These are phyloP conservation scores for Candida insectorum DNA, from an alignment of 805 yeast genomes.

Conservation along the genomic window DNA sequence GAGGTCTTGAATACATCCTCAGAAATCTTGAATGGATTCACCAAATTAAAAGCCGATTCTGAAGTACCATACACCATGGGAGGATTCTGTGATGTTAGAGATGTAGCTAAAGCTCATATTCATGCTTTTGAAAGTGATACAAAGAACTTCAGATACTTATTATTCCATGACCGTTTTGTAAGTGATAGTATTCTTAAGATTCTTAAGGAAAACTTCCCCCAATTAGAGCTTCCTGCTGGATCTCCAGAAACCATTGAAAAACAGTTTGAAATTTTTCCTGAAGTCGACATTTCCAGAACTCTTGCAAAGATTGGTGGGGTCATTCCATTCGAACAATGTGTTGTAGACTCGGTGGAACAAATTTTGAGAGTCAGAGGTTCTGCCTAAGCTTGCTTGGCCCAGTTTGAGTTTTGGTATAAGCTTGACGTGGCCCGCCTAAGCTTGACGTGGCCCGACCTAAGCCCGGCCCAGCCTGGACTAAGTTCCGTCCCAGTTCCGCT, in stretches of 20 bases:
- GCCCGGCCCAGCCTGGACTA: no score
- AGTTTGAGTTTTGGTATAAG: no score
- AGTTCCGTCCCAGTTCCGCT: no score
- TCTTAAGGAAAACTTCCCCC: slow-evolving; percentile 21
- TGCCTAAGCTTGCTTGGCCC: no score
- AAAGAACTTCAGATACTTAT: slow-evolving; percentile 18
- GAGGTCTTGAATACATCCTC: slow-evolving; percentile 29
- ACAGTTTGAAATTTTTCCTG: no score
- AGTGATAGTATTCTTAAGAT: slow-evolving; percentile 5
- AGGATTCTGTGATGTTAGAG: slow-evolving; percentile 13
- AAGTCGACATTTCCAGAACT: slow-evolving; percentile 1
- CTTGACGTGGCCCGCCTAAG: no score
- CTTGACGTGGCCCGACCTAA: no score
- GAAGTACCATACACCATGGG: no score
- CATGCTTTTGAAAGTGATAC: slow-evolving; percentile 42
- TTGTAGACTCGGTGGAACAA: slow-evolving; percentile 42
- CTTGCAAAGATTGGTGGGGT: slow-evolving; percentile 12
- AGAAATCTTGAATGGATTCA: no score
- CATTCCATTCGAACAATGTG: slow-evolving; percentile 32
- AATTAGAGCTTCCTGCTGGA: slow-evolving; percentile 11
- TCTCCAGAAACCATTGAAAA: slow-evolving; percentile 11
- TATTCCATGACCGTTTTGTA: slow-evolving; percentile 4
- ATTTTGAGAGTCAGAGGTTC: no score
- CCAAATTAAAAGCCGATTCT: no score
- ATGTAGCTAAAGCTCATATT: slow-evolving; percentile 1